Evolutionary conservation across 345 rosid genomes (phyloP), one percentile per base, ranked within the genome.

Genomic region (Bruguiera sexangula): DNA sequence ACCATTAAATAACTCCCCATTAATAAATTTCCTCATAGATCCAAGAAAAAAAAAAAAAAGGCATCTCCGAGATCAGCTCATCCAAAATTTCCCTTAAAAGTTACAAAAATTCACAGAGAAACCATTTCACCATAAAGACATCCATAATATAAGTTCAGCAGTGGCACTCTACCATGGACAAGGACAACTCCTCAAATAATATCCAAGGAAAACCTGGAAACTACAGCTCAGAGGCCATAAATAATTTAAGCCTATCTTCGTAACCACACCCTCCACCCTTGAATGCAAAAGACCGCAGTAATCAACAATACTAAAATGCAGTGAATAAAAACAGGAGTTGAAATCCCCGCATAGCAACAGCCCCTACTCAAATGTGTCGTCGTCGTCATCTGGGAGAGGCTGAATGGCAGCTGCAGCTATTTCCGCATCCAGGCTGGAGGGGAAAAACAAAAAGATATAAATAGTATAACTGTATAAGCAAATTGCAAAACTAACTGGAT

Each of bases 381-480:
- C 81, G 1, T 77, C 81, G 0, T 77, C 81, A 65, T 77, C 81
- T 0, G 81, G 81, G 24, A 77, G 74, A 51, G 81, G 77, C 48
- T 72, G 74, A 19, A 29, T 32, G 54, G 77, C 77, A 52, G 81
- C 81, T 3, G 43, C 67, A 10, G 48, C 59, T 18, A 73, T 73
- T 5, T 77, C 81, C 0, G 51, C 67, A 30, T 77, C 81, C 20
- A 69, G 77, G 43, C 81, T 77, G 62, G 7, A 69, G 32, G 20
- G 8, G 6, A 22, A 62, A 53, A 52, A 19, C 29, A 52, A 52
- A 9, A 65, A 4, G 51, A 5, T 18, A 30, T 7, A 60, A 30
- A 9, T 22, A 2, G 11, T 7, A 3, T 34, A 7, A 34, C 37
- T 8, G 10, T 34, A 34, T 43, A 0, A 43, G 50, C 50, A 11